Conservation (phyloP, 225 moss, liverwort and hornwort species). For the Sphagnum tenellum region DNA sequence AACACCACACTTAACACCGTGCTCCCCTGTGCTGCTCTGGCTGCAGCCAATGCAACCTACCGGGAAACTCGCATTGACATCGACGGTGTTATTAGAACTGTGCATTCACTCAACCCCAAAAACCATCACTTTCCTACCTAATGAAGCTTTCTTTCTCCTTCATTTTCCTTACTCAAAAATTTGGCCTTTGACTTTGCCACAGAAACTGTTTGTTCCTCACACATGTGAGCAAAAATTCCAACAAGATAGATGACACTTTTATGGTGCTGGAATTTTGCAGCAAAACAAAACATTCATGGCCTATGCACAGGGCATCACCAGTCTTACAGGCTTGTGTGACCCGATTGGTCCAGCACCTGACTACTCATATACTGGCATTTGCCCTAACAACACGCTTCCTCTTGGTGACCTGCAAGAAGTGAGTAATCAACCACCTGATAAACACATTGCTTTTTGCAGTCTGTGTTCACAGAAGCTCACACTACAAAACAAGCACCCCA, state of each 20-base stretch:
- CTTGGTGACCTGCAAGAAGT: conserved; percentile 51
- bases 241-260: no score
- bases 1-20: conserved; percentile 39
- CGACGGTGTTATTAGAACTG: conserved; percentile 17
- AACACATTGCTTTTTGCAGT: background rate
- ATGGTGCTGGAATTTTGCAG: conserved; percentile 8
- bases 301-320: conserved; percentile 16
- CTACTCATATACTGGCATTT: conserved; percentile 35
- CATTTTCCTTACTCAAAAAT: no score
- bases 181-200: background rate
- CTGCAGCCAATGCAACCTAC: conserved; percentile 23
- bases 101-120: conserved; percentile 1
- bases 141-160: background rate
- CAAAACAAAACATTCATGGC: conserved; percentile 8
- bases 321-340: conserved; percentile 48
- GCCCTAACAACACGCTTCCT: conserved; percentile 50
- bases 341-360: conserved; percentile 43
- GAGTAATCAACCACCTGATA: conserved; percentile 1
- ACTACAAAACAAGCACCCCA: no score
- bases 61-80: conserved; percentile 24
- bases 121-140: background rate
- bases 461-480: background rate
- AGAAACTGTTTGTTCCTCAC: background rate
- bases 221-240: background rate
- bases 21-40: conserved; percentile 43